Base-by-base conservation (phyloP, 495 filamentous ascomycete species). In the Parmelia sp. region DNA sequence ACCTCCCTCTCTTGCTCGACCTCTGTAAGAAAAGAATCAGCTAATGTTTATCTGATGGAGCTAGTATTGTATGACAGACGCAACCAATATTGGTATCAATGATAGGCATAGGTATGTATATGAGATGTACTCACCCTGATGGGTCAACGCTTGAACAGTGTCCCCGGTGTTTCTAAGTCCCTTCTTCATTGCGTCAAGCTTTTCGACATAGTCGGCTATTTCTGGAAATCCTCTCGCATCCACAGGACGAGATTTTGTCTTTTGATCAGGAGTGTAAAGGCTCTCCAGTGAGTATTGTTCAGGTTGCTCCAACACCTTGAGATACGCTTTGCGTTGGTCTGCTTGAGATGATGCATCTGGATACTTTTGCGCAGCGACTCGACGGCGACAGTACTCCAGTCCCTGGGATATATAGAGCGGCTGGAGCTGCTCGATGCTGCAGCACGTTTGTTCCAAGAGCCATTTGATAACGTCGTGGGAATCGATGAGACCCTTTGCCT, bases 391-490 rank as follows among this genome's bases (percentile, higher is more conserved):
- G 65, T 83, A 87, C 62, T 86, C 81, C 12, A 72, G 70, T 0
- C 83, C 86, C 67, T 88, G 84, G 0, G 83, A 75, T 40, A 78
- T 76, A 56, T 82, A 87, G 0, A 88, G 73, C 0, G 80, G 74
- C 53, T 82, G 79, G 0, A 86, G 59, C 27, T 86, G 80, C 62
- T 83, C 78, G 39, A 80, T 84, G 15, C 68, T 76, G 25, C 69
- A 73, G 67, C 86, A 88, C 0, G 85, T 86, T 57, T 87, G 83
- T 58, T 85, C 76, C 0, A 89, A 73, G 8, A 86, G 76, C 86
- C 86, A 88, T 40, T 67, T 62, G 9, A 87, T 74, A 42, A 87
- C 81, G 58, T 87, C 80, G 14, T 72, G 66, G 0, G 81, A 83
- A 62, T 80, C 77, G 31, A 80, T 68, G 0, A 15, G 1, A 10